A percentile compares a stretch with the other conserved stretches of the same genome.
These are phyloP conservation scores for Mycena kentingensis DNA, from an alignment of 768 basidiomycete species.

Conservation along the genomic window DNA sequence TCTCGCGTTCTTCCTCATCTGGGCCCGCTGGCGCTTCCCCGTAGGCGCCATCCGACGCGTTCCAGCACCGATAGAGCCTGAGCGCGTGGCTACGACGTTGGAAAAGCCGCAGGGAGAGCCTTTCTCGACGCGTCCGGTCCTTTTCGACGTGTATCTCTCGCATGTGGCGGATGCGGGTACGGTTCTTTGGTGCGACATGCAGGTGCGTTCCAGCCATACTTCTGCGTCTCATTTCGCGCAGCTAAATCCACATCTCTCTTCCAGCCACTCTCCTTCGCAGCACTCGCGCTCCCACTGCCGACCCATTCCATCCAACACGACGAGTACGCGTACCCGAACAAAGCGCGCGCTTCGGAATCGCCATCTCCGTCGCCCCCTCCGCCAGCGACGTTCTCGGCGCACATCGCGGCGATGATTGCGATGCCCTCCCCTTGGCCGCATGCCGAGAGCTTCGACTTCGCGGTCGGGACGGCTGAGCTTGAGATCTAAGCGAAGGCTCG, in stretches of 20 bases:
- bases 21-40: background rate
- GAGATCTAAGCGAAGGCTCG: too few species aligned
- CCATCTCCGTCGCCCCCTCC: too few species aligned
- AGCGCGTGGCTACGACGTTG: background rate
- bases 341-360: background rate
- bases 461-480: conserved; percentile 1
- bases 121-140: background rate
- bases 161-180: background rate
- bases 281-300: background rate
- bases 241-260: background rate
- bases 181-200: background rate
- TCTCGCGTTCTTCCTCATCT: background rate
- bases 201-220: too few species aligned
- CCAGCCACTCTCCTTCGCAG: too few species aligned
- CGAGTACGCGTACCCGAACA: background rate
- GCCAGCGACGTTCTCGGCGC: background rate
- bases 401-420: background rate
- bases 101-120: too few species aligned
- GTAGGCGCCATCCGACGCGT: background rate
- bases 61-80: background rate
- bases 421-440: background rate
- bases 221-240: background rate
- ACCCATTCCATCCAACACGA: background rate
- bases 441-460: background rate
- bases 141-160: background rate